A percentile compares a stretch with the other conserved stretches of the same genome.
Evolutionary conservation across 441 rosid genomes (phyloP).

Genomic region (Geranium incanum): DNA sequence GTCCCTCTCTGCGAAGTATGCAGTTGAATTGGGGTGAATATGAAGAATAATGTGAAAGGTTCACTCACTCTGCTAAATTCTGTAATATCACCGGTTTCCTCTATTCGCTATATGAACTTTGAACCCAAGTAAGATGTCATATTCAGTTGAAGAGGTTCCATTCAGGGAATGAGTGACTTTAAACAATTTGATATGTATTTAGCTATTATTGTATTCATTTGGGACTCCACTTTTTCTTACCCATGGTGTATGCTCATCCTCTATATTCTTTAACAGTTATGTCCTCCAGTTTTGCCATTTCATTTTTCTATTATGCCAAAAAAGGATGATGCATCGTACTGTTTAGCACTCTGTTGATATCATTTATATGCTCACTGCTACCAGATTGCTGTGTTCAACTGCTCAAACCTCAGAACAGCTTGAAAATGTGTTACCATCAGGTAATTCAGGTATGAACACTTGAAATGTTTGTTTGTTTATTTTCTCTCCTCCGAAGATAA

Average conservation of each 20-base stretch:
- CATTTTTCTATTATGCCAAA: background rate
- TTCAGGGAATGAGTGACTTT: background rate
- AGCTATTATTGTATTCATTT: background rate
- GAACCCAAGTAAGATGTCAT: background rate
- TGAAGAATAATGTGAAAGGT: background rate
- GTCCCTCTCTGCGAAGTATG: background rate
- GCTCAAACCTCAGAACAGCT: slow-evolving; percentile 50
- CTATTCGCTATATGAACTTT: background rate
- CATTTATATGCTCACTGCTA: slow-evolving; percentile 20
- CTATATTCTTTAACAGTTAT: too few relatives aligned
- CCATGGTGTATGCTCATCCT: too few relatives aligned
- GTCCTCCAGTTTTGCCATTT: background rate
- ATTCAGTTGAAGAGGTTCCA: background rate
- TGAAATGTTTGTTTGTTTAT: slow-evolving; percentile 2
- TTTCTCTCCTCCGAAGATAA: slow-evolving; percentile 8
- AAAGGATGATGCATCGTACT: background rate
- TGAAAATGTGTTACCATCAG: slow-evolving; percentile 45
- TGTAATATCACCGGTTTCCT: background rate
- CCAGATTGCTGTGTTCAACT: slow-evolving; percentile 55
- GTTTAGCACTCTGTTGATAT: background rate
- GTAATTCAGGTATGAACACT: slow-evolving; percentile 43
- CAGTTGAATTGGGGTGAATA: background rate
- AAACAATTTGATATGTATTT: background rate
- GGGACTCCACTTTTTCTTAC: background rate
- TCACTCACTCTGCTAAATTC: background rate